A percentile compares a stretch with the other conserved stretches of the same genome.
Conservation (phyloP, 139 green algal species). For the Chlamydomonas sp. region DNA sequence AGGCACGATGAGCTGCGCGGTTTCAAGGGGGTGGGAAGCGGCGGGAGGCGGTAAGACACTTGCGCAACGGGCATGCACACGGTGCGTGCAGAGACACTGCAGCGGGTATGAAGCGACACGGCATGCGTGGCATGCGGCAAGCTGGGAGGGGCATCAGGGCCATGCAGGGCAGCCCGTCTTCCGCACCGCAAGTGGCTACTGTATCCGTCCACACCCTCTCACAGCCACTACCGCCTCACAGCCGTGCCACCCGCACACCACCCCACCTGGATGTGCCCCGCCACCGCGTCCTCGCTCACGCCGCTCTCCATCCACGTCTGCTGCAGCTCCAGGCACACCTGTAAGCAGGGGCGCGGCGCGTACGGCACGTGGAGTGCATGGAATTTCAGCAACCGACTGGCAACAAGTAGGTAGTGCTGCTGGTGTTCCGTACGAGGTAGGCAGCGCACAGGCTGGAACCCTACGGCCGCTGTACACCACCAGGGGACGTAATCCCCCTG, state of each 20-base stretch:
- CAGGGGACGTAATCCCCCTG: not conserved
- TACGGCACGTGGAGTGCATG: not conserved
- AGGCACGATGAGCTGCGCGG: constrained; percentile 54
- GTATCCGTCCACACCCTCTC: not conserved
- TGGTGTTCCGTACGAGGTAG: too few relatives aligned
- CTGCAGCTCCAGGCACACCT: constrained; percentile 94
- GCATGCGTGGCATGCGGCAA: too few relatives aligned
- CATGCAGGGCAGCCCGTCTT: too few relatives aligned
- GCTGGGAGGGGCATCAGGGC: too few relatives aligned
- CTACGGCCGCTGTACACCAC: too few relatives aligned
- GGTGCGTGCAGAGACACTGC: too few relatives aligned
- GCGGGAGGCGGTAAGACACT: not conserved
- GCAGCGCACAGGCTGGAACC: too few relatives aligned
- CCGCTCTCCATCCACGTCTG: constrained; percentile 97
- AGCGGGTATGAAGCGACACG: too few relatives aligned
- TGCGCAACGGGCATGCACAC: not conserved
- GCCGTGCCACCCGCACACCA: not conserved
- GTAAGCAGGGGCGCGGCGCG: not conserved
- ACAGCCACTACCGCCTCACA: too few relatives aligned
- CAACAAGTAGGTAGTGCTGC: too few relatives aligned
- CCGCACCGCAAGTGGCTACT: too few relatives aligned
- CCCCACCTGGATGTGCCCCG: constrained; percentile 90
- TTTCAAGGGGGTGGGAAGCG: not conserved
- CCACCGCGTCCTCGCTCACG: constrained; percentile 96
- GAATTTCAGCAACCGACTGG: too few relatives aligned